These are phyloP conservation scores for Pseudoturritis turrita DNA, from an alignment of 345 rosid genomes.

Conservation along the genomic window DNA sequence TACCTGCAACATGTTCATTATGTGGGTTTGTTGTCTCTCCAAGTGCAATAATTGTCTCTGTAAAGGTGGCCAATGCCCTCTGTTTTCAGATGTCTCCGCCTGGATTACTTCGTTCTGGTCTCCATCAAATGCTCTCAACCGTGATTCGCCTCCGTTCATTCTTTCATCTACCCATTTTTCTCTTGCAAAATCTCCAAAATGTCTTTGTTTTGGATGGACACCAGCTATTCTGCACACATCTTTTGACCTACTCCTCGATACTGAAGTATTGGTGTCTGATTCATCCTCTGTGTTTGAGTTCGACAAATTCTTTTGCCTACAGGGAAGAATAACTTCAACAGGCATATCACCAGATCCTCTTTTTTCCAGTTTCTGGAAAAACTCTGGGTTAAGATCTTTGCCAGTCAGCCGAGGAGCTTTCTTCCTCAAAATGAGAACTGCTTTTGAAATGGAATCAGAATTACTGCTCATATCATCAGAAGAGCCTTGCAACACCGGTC, in stretches of 20 bases:
- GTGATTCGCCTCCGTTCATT: slow-evolving; percentile 44
- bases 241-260: slow-evolving; percentile 47
- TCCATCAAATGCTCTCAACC: slow-evolving; percentile 51
- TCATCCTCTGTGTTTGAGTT: slow-evolving; percentile 60
- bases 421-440: slow-evolving; percentile 79
- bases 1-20: slow-evolving; percentile 91
- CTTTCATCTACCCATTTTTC: slow-evolving; percentile 41
- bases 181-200: slow-evolving; percentile 32
- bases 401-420: slow-evolving; percentile 70
- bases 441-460: slow-evolving; percentile 52
- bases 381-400: slow-evolving; percentile 84
- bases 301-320: slow-evolving; percentile 50
- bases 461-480: slow-evolving; percentile 44
- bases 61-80: slow-evolving; percentile 80
- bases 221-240: slow-evolving; percentile 40
- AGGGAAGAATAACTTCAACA: slow-evolving; percentile 85
- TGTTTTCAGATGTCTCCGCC: slow-evolving; percentile 47
- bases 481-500: slow-evolving; percentile 43
- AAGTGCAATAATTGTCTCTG: slow-evolving; percentile 84
- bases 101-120: slow-evolving; percentile 43
- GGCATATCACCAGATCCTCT: slow-evolving; percentile 70
- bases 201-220: slow-evolving; percentile 30
- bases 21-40: slow-evolving; percentile 92
- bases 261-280: slow-evolving; percentile 42
- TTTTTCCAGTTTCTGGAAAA: slow-evolving; percentile 78